A percentile compares a stretch with the other conserved stretches of the same genome.
phyloP scores from a whole-genome alignment of 306 rosid genomes.

The Pyrus bretschneideri region DNA sequence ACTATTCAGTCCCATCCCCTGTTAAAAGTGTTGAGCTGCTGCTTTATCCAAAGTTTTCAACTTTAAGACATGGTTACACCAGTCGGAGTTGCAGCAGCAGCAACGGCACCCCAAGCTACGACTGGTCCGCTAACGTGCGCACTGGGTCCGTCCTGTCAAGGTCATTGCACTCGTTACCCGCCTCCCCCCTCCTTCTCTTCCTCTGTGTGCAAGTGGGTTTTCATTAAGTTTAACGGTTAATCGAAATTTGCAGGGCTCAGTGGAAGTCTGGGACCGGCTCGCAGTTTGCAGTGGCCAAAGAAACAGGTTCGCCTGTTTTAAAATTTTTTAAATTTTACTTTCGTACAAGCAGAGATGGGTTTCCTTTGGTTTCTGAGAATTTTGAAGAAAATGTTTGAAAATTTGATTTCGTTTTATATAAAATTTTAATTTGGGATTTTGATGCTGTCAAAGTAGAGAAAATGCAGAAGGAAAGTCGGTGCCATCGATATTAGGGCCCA shows the following conservation, averaged over 20 bases:
- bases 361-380: not conserved
- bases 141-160: slow-evolving; percentile 12
- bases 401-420: not conserved
- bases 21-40: not conserved
- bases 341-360: not conserved
- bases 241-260: slow-evolving; percentile 16
- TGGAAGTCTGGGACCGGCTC: slow-evolving; percentile 16
- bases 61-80: not conserved
- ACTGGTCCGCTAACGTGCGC: slow-evolving; percentile 1
- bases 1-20: not conserved
- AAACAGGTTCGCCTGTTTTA: slow-evolving; percentile 29
- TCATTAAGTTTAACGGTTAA: not conserved
- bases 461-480: slow-evolving; percentile 31
- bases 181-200: not conserved
- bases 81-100: not conserved
- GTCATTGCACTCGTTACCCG: not conserved
- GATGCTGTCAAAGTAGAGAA: slow-evolving; percentile 31
- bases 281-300: slow-evolving; percentile 18
- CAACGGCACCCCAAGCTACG: not conserved
- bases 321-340: not conserved
- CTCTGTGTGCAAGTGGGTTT: not conserved
- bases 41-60: not conserved
- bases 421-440: not conserved
- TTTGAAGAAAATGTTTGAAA: not conserved
- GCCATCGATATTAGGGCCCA: slow-evolving; percentile 33